Evolutionary conservation across 2,329 filamentous ascomycete species (phyloP), one percentile per base, ranked within the genome.

Genomic region (Fusarium paranaense): DNA sequence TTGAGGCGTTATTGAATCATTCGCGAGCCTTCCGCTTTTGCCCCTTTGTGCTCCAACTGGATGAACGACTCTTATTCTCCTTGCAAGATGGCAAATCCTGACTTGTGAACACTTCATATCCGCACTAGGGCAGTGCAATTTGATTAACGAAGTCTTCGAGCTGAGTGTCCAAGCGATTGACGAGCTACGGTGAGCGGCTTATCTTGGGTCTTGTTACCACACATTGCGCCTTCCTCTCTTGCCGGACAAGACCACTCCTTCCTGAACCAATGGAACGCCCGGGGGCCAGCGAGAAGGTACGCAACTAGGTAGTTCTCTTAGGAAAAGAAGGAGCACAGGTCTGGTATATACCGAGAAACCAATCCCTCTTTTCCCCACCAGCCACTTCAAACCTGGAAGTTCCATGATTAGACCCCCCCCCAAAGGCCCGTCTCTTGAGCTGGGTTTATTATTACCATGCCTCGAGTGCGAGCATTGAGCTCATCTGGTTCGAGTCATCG

Each of bases 401-500:
- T 54, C 27, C 27, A 33, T 32, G 27, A 54, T 20, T 8, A 16
- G n/a, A 9, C 9, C 14, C 8, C 25, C 14, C 25, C 14, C 9
- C 27, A 33, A 37, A 22, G 54, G 1, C 11, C 18, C 8, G 18
- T 14, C 16, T 32, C 50, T 32, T 32, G 27, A 33, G 27, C n/a
- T 20, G 4, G 27, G 50, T 14, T 13, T 37, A 9, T 18, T 25
- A 22, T 11, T 33, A 30, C 14, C 22, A 79, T 78, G 74, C 58
- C 77, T 11, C 69, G 56, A 33, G 42, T 42, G 6, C 62, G 60
- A 40, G 52, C 35, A 13, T 71, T 69, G 8, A 50, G 52, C 45
- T 22, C 66, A 37, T 73, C 67, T 16, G 27, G 59, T 30, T 69
- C 71, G 11, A 54, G 52, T 20, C 56, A 62, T 27, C 68, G 60